A percentile compares a stretch with the other conserved stretches of the same genome.
Evolutionary conservation across 2,329 filamentous ascomycete genomes (phyloP).

Genomic region (Hypocrella siamensis): DNA sequence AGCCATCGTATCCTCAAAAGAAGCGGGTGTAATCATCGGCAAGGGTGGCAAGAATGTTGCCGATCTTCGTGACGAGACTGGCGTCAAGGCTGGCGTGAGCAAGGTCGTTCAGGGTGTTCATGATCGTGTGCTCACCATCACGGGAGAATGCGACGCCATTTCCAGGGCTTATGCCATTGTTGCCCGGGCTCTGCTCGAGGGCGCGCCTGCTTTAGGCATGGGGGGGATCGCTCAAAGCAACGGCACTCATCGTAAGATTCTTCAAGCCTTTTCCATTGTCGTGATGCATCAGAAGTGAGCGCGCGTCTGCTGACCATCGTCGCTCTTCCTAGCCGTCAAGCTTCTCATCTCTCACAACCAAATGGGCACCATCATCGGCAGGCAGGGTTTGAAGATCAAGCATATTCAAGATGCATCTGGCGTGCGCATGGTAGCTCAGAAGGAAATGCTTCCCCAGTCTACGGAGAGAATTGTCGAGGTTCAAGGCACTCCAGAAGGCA

Average conservation of each 20-base stretch:
- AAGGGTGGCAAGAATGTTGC: conserved; percentile 98
- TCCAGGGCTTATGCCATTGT: conserved; percentile 89
- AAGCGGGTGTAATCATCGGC: conserved; percentile 97
- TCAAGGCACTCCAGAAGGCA: conserved; percentile 84
- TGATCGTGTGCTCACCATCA: conserved; percentile 91
- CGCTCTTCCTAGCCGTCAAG: conserved; percentile 61
- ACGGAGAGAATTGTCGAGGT: conserved; percentile 97
- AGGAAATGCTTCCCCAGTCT: conserved; percentile 98
- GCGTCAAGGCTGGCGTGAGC: conserved; percentile 94
- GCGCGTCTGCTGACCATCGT: too few relatives aligned
- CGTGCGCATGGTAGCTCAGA: conserved; percentile 97
- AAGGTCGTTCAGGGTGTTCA: conserved; percentile 97
- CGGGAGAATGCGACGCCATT: conserved; percentile 74
- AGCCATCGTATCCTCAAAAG: conserved; percentile 96
- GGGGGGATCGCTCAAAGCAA: conserved; percentile 74
- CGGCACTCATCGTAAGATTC: conserved; percentile 70
- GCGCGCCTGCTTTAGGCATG: conserved; percentile 91
- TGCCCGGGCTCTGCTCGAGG: conserved; percentile 78
- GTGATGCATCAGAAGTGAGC: too few relatives aligned
- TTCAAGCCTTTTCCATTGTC: neutral
- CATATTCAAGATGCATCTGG: conserved; percentile 95
- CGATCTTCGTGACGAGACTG: conserved; percentile 90
- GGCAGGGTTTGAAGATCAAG: conserved; percentile 96
- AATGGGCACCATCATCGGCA: conserved; percentile 98
- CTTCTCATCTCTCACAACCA: conserved; percentile 98